These are phyloP conservation scores for Irpex sp. DNA, from an alignment of 1,284 basidiomycete genomes.

Conservation along the genomic window DNA sequence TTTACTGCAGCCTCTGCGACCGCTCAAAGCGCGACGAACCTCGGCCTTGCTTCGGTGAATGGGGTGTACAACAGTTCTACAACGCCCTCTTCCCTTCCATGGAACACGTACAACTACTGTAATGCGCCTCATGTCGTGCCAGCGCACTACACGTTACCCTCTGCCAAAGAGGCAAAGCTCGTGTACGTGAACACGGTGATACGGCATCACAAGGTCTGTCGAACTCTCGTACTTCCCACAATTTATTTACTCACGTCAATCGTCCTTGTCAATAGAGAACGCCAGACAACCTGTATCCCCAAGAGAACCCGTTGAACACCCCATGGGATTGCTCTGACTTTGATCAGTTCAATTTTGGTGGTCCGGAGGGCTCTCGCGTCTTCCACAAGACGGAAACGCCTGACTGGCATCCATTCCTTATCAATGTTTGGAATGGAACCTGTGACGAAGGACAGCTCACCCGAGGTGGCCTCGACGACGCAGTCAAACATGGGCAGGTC, in stretches of 20 bases:
- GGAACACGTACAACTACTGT: conserved; percentile 55
- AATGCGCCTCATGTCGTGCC: conserved; percentile 48
- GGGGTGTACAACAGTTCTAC: conserved; percentile 40
- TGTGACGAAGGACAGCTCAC: conserved; percentile 55
- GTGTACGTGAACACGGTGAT: conserved; percentile 42
- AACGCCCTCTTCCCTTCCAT: conserved; percentile 37
- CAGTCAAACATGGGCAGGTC: conserved; percentile 45
- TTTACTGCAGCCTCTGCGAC: background rate
- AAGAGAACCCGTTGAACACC: conserved; percentile 40
- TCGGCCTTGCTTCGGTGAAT: conserved; percentile 9
- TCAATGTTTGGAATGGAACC: conserved; percentile 51
- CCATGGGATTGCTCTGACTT: conserved; percentile 38
- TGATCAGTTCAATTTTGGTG: conserved; percentile 31
- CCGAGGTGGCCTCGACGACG: conserved; percentile 43
- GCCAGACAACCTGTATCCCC: conserved; percentile 43
- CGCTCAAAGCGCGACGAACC: background rate
- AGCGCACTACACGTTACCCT: conserved; percentile 32
- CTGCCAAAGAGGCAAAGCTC: conserved; percentile 27
- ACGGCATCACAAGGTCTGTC: conserved; percentile 44
- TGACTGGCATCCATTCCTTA: conserved; percentile 42
- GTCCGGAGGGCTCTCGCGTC: conserved; percentile 29
- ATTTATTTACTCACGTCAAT: background rate
- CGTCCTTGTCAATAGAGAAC: conserved; percentile 28
- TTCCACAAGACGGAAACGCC: conserved; percentile 36
- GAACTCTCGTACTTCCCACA: background rate